Evolutionary conservation across 257 asterid species (phyloP).

Genomic region (Fraxinus americana): DNA sequence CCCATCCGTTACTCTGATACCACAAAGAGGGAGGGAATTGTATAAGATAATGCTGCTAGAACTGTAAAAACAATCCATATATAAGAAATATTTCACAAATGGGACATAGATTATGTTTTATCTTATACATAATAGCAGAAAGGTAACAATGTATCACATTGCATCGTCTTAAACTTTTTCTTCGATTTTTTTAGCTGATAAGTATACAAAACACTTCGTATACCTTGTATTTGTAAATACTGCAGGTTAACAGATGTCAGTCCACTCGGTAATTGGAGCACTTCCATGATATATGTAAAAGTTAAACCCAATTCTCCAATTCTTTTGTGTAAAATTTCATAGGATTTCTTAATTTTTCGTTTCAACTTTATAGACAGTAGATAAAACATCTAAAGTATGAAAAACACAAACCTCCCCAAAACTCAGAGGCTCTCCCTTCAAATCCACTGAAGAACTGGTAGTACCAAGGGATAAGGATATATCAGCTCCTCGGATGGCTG

Average conservation of each 20-base stretch:
- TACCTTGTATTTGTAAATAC: too few species aligned
- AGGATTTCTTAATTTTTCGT: background rate
- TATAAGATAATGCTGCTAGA: background rate
- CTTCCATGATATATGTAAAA: background rate
- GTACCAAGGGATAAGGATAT: constrained; percentile 43
- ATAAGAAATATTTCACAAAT: background rate
- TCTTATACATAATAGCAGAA: background rate
- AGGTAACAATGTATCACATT: background rate
- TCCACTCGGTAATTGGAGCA: background rate
- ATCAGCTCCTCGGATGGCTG: constrained; percentile 35
- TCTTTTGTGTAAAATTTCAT: too few species aligned
- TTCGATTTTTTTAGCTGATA: background rate
- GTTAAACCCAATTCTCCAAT: too few species aligned
- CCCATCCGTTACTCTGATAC: constrained; percentile 21
- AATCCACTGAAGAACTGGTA: constrained; percentile 25
- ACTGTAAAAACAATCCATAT: background rate
- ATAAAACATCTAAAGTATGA: constrained; percentile 1
- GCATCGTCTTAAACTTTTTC: background rate
- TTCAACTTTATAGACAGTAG: background rate
- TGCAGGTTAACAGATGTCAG: background rate
- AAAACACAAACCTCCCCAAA: constrained; percentile 13
- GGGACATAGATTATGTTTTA: background rate
- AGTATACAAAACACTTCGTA: too few species aligned
- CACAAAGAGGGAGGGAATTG: background rate
- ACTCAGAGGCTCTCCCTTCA: constrained; percentile 1